Evolutionary conservation across 768 basidiomycete genomes (phyloP), one percentile per base, ranked within the genome.

Genomic region (Leucocoprinus sp.): DNA sequence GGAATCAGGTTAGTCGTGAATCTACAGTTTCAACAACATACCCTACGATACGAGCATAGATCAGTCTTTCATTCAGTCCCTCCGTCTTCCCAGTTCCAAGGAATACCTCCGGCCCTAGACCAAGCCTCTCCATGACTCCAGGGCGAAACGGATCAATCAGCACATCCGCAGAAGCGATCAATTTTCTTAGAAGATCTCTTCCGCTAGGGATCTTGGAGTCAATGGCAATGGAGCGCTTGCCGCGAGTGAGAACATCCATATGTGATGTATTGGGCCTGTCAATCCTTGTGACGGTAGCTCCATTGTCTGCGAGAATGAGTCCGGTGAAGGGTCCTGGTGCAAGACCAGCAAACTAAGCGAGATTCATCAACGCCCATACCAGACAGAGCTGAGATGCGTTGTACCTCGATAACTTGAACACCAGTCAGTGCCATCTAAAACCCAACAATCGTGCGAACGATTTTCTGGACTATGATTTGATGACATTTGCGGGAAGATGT

Each of bases 111-210:
- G 88, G 89, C 8, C 84, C 88, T 14, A 92, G 65, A 2, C 82
- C 83, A 23, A 89, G 65, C 49, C 74, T 72, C 56, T 92, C 88
- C 64, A 91, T 69, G 2, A 90, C 85, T 1, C 88, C 89, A 40
- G 88, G 86, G 37, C 88, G 69, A 60, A 84, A 92, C 1, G 89
- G 80, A 57, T 92, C 88, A 54, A 92, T 85, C 36, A 91, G 64
- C 12, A 91, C 72, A 60, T 92, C 88, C n/a, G 85, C 82, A 27
- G 69, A 60, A 22, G 66, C 58, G 18, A 90, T 74, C 48, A 92
- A 66, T 36, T 67, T 73, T 57, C 70, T 71, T 45, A 82, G 56
- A 15, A 79, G 57, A 15, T 70, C 71, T 34, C 74, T 60, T 24
- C 88, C 88, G 22, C 68, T 70, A 8, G 68, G 59, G 6, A 68